Evolutionary conservation across 352 stramenopile species (phyloP).

Genomic region (Phytopythium chamaehyphon): DNA sequence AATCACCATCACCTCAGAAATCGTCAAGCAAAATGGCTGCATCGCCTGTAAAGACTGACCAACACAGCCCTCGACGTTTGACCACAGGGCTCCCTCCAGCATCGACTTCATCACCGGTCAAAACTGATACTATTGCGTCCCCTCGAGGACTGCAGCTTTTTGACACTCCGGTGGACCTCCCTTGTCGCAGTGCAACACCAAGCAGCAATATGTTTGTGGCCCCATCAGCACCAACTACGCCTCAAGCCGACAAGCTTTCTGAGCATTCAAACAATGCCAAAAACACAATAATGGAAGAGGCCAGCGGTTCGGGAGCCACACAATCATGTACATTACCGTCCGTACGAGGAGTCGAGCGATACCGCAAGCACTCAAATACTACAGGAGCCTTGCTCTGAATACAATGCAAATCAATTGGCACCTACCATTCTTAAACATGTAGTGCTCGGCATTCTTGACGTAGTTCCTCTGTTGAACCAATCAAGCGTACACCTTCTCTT

Average conservation of each 20-base stretch:
- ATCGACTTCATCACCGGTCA: conserved; percentile 1
- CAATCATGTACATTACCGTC: conserved; percentile 36
- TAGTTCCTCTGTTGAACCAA: not conserved
- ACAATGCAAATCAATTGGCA: not conserved
- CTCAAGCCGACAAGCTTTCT: not conserved
- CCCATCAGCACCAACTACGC: not conserved
- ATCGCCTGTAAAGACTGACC: conserved; percentile 3
- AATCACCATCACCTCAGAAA: not conserved
- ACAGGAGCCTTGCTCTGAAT: not conserved
- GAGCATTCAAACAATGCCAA: not conserved
- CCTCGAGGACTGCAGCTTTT: not conserved
- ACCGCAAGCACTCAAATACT: conserved; percentile 32
- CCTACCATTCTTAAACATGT: no score
- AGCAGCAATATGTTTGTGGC: not conserved
- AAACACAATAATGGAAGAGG: not conserved
- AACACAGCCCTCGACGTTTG: conserved; percentile 2
- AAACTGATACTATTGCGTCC: conserved; percentile 1
- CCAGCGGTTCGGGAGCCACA: not conserved
- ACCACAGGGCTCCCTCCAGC: not conserved
- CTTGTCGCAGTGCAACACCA: not conserved
- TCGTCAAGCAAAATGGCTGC: not conserved
- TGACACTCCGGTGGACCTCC: not conserved
- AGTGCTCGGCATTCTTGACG: no score
- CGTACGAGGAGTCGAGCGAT: conserved; percentile 48
- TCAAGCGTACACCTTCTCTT: conserved; percentile 51